Evolutionary conservation across 163 green algal species (phyloP).

Genomic region (Coccomyxa subellipsoidea): DNA sequence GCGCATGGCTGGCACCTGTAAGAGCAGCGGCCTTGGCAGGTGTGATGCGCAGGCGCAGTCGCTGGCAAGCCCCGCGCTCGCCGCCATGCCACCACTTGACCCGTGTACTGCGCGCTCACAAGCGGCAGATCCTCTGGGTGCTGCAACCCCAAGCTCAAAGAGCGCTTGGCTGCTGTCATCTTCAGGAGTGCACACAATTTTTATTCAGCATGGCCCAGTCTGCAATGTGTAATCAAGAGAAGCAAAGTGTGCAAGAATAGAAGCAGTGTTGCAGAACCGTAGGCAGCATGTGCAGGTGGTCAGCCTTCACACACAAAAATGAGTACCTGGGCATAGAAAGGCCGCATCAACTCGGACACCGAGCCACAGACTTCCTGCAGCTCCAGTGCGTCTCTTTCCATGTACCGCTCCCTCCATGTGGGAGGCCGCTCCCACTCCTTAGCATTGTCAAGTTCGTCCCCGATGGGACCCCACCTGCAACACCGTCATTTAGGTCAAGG

Average conservation of each 20-base stretch:
- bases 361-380: constrained; percentile 2
- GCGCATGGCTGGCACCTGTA: not conserved
- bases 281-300: no score
- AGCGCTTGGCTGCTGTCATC: constrained; percentile 10
- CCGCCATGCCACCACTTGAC: not conserved
- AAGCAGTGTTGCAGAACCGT: no score
- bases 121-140: not conserved
- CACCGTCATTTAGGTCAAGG: not conserved
- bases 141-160: not conserved
- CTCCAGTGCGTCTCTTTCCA: constrained; percentile 13
- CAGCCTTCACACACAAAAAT: no score
- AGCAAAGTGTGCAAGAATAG: no score
- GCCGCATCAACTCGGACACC: constrained; percentile 8
- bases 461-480: no score
- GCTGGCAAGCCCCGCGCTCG: not conserved
- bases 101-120: not conserved
- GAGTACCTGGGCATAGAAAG: constrained; percentile 22
- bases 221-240: no score
- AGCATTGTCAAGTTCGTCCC: not conserved
- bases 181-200: not conserved
- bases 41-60: not conserved
- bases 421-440: constrained; percentile 2
- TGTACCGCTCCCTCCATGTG: constrained; percentile 6
- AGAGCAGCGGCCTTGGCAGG: not conserved
- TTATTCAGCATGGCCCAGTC: no score